phyloP scores from a whole-genome alignment of 2,329 filamentous ascomycete genomes.

The Microdochium paspali region DNA sequence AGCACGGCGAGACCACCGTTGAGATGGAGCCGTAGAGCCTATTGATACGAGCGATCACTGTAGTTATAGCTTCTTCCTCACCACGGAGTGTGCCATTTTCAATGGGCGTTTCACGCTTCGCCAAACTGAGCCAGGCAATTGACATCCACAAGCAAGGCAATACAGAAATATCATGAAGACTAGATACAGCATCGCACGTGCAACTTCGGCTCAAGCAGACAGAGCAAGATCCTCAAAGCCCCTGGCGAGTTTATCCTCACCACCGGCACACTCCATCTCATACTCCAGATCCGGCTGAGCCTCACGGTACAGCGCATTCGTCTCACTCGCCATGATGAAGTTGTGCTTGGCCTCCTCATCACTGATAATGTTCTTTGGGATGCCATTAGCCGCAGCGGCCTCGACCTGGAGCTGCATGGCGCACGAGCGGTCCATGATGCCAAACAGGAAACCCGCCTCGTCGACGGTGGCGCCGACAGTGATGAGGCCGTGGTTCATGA shows the following conservation, averaged over 20 bases:
- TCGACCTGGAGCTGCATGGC: constrained; percentile 59
- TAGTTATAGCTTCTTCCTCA: too few relatives aligned
- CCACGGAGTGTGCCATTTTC: too few relatives aligned
- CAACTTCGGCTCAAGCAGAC: not conserved
- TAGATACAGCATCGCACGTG: too few relatives aligned
- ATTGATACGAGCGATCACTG: too few relatives aligned
- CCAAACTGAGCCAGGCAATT: too few relatives aligned
- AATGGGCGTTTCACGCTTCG: too few relatives aligned
- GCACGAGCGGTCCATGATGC: constrained; percentile 59
- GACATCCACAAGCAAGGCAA: too few relatives aligned
- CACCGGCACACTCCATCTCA: constrained; percentile 19
- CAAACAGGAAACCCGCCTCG: constrained; percentile 64
- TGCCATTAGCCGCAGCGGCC: constrained; percentile 42
- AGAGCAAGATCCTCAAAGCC: constrained; percentile 14
- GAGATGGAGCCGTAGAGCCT: too few relatives aligned
- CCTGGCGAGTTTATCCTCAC: constrained; percentile 18
- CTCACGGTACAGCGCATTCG: constrained; percentile 19
- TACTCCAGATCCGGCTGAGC: constrained; percentile 22
- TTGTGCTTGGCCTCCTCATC: constrained; percentile 32
- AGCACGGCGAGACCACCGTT: too few relatives aligned
- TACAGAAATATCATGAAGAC: too few relatives aligned
- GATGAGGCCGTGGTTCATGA: constrained; percentile 64
- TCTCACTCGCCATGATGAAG: constrained; percentile 24
- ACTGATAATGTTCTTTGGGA: constrained; percentile 30
- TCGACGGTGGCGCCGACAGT: constrained; percentile 65